These are phyloP conservation scores for Panellus pusillus DNA, from an alignment of 768 basidiomycete genomes.

Conservation along the genomic window DNA sequence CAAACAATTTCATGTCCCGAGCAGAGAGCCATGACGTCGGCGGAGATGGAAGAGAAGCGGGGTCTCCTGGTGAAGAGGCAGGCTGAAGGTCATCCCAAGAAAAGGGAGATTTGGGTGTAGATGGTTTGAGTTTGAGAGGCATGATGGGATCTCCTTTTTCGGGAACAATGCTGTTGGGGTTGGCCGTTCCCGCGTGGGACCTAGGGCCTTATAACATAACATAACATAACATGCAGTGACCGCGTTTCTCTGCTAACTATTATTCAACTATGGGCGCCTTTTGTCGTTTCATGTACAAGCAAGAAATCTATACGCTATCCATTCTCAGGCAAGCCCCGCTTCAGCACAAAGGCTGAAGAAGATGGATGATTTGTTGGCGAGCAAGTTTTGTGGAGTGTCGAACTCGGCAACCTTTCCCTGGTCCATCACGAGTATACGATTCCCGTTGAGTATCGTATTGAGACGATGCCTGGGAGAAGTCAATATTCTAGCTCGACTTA, in stretches of 20 bases:
- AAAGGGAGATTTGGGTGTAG: conserved; percentile 54
- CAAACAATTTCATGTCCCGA: conserved; percentile 86
- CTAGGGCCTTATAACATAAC: no score
- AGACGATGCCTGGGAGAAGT: conserved; percentile 59
- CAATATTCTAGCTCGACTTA: conserved; percentile 1
- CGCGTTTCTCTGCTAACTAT: no score
- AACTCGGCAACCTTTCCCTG: conserved; percentile 82
- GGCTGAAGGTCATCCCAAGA: conserved; percentile 57
- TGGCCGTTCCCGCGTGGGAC: no score
- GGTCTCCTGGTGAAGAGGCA: conserved; percentile 36
- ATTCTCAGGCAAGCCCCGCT: conserved; percentile 46
- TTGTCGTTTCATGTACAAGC: no score
- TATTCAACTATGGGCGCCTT: no score
- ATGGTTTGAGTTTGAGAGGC: conserved; percentile 47
- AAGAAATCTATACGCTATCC: no score
- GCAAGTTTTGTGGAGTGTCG: conserved; percentile 64
- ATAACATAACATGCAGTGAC: no score
- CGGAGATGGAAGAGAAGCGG: conserved; percentile 57
- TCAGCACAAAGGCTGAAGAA: conserved; percentile 68
- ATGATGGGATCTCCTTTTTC: conserved; percentile 24
- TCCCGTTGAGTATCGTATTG: conserved; percentile 83
- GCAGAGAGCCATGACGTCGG: conserved; percentile 86
- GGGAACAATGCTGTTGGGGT: no score
- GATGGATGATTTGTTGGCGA: conserved; percentile 54
- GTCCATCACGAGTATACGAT: conserved; percentile 80